Conservation (phyloP, 192 early-diverging fungal species). For the Glomus cerebriforme region DNA sequence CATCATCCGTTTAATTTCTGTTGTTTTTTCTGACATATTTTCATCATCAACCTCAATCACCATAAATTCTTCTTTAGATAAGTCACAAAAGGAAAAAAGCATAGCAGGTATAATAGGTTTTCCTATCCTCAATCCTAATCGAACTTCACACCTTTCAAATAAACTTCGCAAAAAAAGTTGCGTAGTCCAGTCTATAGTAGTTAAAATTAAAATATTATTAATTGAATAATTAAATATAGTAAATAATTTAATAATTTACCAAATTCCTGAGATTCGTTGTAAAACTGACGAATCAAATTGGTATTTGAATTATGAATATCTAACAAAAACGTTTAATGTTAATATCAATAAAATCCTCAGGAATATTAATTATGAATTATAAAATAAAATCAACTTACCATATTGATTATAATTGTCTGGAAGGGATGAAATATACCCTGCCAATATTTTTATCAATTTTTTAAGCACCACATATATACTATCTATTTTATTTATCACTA, state of each 20-base stretch:
- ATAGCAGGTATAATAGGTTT: neutral
- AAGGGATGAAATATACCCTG: neutral
- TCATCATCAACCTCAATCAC: neutral
- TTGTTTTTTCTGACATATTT: neutral
- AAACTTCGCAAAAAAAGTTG: constrained; percentile 2
- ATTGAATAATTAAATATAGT: neutral
- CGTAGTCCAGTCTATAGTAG: neutral
- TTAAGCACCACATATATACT: neutral
- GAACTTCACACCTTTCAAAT: neutral
- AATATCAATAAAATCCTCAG: neutral
- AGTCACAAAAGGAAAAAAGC: constrained; percentile 15
- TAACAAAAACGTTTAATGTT: neutral
- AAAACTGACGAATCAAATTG: neutral
- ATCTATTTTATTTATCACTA: neutral
- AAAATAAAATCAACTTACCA: neutral
- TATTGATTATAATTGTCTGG: neutral
- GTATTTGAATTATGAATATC: neutral
- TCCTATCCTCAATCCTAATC: neutral
- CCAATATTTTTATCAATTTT: constrained; percentile 3
- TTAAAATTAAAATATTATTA: neutral
- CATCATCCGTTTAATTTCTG: neutral
- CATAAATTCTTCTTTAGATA: neutral
- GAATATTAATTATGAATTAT: neutral
- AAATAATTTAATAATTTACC: neutral
- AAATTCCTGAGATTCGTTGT: neutral